Base-by-base conservation (phyloP, 805 yeast species). In the Ogataea neopini region DNA sequence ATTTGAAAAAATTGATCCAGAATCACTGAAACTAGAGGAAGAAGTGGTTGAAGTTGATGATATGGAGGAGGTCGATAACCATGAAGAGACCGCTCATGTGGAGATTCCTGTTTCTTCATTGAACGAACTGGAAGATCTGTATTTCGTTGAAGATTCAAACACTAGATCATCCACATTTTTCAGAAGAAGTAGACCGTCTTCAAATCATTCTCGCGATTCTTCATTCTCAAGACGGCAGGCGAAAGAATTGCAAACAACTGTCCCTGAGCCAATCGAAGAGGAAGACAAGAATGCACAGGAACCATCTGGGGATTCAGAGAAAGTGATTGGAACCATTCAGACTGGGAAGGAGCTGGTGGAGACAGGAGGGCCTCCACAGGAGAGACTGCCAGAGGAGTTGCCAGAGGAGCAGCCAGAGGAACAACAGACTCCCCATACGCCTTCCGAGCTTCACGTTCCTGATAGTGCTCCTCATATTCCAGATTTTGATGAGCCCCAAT, bases 101-200 rank as follows among this genome's bases (percentile, higher is more conserved):
- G 79, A 75, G 48, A 71, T 69, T 32, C 80, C 80, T 0, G 38
- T 69, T 8, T 64, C 77, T 62, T 54, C 80, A 61, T 50, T 58
- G 39, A 52, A 62, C 44, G 62, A 59, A 19, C 42, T 57, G 9
- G 60, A 58, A 18, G 60, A 57, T 40, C 43, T 53, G 1, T 60
- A 54, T 39, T 59, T 56, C 43, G 57, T 60, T 18, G 68, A 64
- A 37, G 59, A 57, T 39, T 52, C 62, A 7, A 36, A 25, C 22
- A 50, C 48, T 22, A 52, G 64, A 10, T 60, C 64, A 3, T 58
- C 64, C 8, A 62, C 66, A 0, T 58, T 59, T 29, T 62, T 60
- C 49, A 52, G 47, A 26, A 53, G 56, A 38, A 41, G 52, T 19
- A 50, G 57, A 32, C 43, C 53, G 5, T 54, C 57, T 2, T 48